Percentiles rank a stretch among this genome's conserved stretches.
Conservation (phyloP, 306 rosid species). For the Prunus mira region DNA sequence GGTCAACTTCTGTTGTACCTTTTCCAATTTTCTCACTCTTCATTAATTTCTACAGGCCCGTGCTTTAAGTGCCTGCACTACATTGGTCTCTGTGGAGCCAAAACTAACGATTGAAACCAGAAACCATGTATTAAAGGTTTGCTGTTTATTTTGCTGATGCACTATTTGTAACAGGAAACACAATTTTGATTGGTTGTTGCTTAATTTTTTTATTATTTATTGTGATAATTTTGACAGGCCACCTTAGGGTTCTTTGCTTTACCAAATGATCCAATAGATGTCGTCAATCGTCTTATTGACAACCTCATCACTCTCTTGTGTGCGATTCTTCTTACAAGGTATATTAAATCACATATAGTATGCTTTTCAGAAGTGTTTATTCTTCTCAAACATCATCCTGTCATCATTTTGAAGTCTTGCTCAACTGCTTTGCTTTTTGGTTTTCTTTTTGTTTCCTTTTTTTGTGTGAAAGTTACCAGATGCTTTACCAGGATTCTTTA, state of each 20-base stretch:
- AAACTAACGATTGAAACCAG: constrained; percentile 90
- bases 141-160: not conserved
- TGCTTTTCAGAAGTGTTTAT: not conserved
- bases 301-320: constrained; percentile 89
- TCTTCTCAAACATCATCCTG: constrained; percentile 13
- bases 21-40: not conserved
- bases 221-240: constrained; percentile 63
- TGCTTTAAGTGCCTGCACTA: constrained; percentile 95
- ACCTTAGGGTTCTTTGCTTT: constrained; percentile 94
- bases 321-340: constrained; percentile 97
- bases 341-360: constrained; percentile 15
- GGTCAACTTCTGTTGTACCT: constrained; percentile 21
- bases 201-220: constrained; percentile 7
- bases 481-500: not conserved
- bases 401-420: not conserved
- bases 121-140: constrained; percentile 82
- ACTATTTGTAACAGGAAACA: not conserved
- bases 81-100: constrained; percentile 95
- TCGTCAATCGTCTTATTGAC: constrained; percentile 73
- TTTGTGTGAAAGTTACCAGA: not conserved
- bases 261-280: constrained; percentile 86
- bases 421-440: not conserved
- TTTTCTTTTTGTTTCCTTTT: not conserved
- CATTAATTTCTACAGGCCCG: constrained; percentile 59
- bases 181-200: not conserved